Evolutionary conservation across 1,139 yeast genomes (phyloP), one percentile per base, ranked within the genome.

Genomic region (Ogataea hybrid): DNA sequence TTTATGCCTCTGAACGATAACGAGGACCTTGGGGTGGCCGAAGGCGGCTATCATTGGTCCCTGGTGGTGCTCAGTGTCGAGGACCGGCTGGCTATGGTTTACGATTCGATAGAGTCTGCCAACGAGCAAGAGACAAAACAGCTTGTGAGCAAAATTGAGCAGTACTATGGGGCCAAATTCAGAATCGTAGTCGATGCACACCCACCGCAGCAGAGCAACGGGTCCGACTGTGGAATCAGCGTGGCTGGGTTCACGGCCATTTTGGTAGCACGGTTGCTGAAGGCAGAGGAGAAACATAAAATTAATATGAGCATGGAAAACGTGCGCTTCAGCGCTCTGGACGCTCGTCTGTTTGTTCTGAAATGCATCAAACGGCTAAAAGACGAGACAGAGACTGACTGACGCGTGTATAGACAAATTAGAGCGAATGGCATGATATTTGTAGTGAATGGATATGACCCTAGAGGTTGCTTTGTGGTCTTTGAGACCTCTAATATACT

Each of bases 171-270:
- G 2, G 53, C 48, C 14, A 41, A 41, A 11, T 44, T 56, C 22
- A 46, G 50, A 11, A 37, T 48, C n/a, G 42, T 41, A 25, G 47
- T 42, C 15, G 63, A 63, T 32, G 65, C 69, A 36, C 63, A 64
- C 25, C 73, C 87, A 0, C 95, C 94, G 0, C 94, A 84, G 54
- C 95, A 86, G 60, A 68, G 68, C 31, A 84, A 85, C 56, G 85
- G 87, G 0, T 77, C 73, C 39, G 95, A 86, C 56, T 85, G 95
- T 63, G 95, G 95, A 0, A 81, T 84, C 1, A 73, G 80, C 46
- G 79, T 84, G 6, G 73, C 84, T 47, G 75, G 73, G 38, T 60
- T 73, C 17, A 68, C 78, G 0, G 67, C 72, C 0, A 52, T 67
- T 16, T 52, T 75, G 23, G 45, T 75, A 15, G 56, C 67, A 8